Base-by-base conservation (phyloP, 331 rosid species). In the Arachis monticola region DNA sequence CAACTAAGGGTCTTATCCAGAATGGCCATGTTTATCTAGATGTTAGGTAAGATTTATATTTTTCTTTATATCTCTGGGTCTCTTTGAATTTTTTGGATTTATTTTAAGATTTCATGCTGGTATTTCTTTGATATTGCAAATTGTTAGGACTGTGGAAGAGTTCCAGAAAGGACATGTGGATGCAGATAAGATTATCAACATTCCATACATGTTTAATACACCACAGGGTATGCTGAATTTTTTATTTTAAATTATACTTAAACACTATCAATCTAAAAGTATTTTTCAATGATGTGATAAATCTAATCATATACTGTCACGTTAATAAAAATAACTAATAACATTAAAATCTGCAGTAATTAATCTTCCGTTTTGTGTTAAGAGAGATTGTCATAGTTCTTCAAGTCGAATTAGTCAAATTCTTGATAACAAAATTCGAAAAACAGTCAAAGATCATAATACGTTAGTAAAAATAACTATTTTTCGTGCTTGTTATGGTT, bases 121-220 rank as follows among this genome's bases (percentile, higher is more conserved):
- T 31, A 10, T 55, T 50, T 64, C 10, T 41, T 47, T 6, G 22
- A 8, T 60, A 60, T 63, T 78, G 66, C 7, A 6, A 84, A 55
- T 6, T 44, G 14, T 4, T 66, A 91, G 99, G 87, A 92, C 93
- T 12, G 92, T 77, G 71, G 96, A 92, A 87, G 97, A 94, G 81
- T 94, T 78, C 69, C 65, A 83, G 55, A 88, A 85, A 73, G 96
- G 97, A 68, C 90, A 92, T n/a, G 89, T 84, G 42, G 93, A 85
- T 64, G 72, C 87, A 60, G 88, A 80, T 6, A 94, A 84, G 86
- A 86, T 90, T 46, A 41, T 88, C 35, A 94, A 94, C 77, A 85
- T 92, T 79, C 92, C 99, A 5, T 91, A 86, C 82, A 41, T 88
- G 92, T 84, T 90, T 59, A 68, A 84, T 60, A 88, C 90, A n/a